Percentiles rank a stretch among this genome's conserved stretches.
phyloP scores from a whole-genome alignment of 768 basidiomycete genomes.

The Asterophora lycoperdoides region DNA sequence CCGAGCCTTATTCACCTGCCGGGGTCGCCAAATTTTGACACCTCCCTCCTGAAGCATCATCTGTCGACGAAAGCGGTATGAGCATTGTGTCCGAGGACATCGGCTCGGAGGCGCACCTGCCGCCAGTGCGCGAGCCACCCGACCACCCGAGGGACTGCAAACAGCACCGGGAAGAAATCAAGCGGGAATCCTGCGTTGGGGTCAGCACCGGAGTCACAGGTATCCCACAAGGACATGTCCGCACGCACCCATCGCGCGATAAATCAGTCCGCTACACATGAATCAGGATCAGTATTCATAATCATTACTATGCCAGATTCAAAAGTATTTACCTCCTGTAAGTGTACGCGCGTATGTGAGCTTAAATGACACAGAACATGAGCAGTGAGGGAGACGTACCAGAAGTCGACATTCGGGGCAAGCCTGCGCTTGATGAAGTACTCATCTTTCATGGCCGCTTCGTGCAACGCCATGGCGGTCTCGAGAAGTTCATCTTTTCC shows the following conservation, averaged over 20 bases:
- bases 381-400: slow-evolving; percentile 41
- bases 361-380: background rate
- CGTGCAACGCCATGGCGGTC: slow-evolving; percentile 85
- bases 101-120: slow-evolving; percentile 42
- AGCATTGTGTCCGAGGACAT: slow-evolving; percentile 2
- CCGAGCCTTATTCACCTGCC: slow-evolving; percentile 51
- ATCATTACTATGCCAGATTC: too few species aligned
- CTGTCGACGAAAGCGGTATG: slow-evolving; percentile 32
- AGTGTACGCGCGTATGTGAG: slow-evolving; percentile 11
- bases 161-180: slow-evolving; percentile 92
- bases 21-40: slow-evolving; percentile 91
- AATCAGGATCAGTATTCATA: background rate
- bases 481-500: slow-evolving; percentile 82
- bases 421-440: slow-evolving; percentile 81
- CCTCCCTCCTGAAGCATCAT: slow-evolving; percentile 90
- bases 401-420: slow-evolving; percentile 91
- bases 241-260: slow-evolving; percentile 79
- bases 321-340: slow-evolving; percentile 48
- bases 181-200: slow-evolving; percentile 70
- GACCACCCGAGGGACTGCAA: slow-evolving; percentile 87
- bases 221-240: too few species aligned
- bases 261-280: slow-evolving; percentile 70
- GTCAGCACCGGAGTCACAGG: background rate
- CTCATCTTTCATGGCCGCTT: slow-evolving; percentile 86
- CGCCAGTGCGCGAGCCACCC: slow-evolving; percentile 95